phyloP scores from a whole-genome alignment of 164 flowering plant species.

The Magnolia changhungtana region DNA sequence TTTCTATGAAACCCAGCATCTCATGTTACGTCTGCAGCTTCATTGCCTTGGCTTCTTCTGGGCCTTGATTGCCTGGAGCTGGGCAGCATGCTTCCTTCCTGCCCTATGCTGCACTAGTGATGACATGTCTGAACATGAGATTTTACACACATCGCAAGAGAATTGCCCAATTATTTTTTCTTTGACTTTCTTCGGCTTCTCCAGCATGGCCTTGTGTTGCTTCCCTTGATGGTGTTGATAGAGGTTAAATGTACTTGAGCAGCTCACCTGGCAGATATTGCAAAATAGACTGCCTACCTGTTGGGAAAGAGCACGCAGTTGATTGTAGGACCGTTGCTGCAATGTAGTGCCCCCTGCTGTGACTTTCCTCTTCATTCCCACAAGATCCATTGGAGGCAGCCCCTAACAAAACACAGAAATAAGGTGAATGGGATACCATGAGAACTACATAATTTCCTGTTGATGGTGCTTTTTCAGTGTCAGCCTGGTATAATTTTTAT shows the following conservation, averaged over 20 bases:
- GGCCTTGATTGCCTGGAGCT: neutral
- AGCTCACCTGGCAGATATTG: neutral
- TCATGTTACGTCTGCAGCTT: neutral
- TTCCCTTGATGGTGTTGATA: neutral
- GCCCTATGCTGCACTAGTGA: neutral
- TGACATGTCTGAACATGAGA: neutral
- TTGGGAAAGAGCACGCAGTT: neutral
- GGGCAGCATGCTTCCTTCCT: slow-evolving; percentile 2
- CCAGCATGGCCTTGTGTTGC: slow-evolving; percentile 2
- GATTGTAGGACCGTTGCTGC: neutral
- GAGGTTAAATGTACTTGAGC: neutral
- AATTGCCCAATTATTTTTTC: neutral
- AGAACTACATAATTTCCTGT: no score
- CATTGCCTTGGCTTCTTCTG: neutral
- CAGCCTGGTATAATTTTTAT: no score
- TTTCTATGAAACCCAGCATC: no score
- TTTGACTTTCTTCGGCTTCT: neutral
- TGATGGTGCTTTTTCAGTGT: neutral
- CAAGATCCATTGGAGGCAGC: neutral
- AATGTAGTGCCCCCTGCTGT: neutral
- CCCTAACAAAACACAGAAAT: neutral
- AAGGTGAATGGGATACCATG: neutral
- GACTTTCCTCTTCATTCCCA: neutral
- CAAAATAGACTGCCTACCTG: neutral
- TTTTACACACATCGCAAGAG: neutral